Evolutionary conservation across 2,329 filamentous ascomycete genomes (phyloP).

Genomic region (Aspergillus viridinutans): DNA sequence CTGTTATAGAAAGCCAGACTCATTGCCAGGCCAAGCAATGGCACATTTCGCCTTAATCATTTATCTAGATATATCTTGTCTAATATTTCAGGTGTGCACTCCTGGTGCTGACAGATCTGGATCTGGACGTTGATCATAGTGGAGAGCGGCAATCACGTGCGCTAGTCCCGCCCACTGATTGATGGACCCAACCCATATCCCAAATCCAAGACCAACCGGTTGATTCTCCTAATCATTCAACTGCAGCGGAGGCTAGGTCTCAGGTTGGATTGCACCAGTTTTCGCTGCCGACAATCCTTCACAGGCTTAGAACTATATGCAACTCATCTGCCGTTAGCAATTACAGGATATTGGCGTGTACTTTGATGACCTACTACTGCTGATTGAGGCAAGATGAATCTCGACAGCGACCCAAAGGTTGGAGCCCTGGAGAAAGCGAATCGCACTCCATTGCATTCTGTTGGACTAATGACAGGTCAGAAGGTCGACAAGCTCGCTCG

Average conservation of each 20-base stretch:
- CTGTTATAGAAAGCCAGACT: no score
- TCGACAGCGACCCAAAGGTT: slow-evolving; percentile 11
- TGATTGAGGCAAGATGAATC: neutral
- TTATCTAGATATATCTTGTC: no score
- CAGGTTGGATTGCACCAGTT: neutral
- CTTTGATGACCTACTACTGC: neutral
- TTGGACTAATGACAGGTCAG: slow-evolving; percentile 8
- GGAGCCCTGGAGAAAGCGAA: neutral
- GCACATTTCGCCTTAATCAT: no score
- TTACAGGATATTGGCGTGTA: neutral
- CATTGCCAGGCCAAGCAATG: no score
- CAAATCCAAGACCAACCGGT: neutral
- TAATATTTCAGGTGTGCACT: no score
- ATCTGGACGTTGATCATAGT: no score
- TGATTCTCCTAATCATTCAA: neutral
- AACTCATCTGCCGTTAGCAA: neutral
- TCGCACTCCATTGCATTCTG: neutral
- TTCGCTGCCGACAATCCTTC: neutral
- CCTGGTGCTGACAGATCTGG: no score
- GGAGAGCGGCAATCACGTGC: neutral
- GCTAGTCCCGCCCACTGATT: neutral
- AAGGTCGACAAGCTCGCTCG: slow-evolving; percentile 36
- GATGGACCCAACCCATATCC: neutral
- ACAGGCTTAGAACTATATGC: neutral
- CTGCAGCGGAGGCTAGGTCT: no score